Evolutionary conservation across 2,329 filamentous ascomycete species (phyloP).

Genomic region (Podosphaera fusca): DNA sequence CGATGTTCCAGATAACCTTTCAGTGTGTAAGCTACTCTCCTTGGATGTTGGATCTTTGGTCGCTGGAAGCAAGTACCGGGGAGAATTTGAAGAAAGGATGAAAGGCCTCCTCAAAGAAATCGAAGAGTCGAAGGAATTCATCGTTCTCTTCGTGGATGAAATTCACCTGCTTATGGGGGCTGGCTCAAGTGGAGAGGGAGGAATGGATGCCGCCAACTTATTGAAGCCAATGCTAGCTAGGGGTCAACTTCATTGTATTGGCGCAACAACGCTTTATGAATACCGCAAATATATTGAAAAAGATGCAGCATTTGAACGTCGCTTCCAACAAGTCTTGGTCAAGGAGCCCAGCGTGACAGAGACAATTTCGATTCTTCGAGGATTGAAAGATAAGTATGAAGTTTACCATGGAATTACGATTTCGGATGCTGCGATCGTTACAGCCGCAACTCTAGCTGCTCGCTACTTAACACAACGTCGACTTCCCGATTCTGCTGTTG

Average conservation of each 20-base stretch:
- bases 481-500: conserved; percentile 88
- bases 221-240: conserved; percentile 95
- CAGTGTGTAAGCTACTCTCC: conserved; percentile 79
- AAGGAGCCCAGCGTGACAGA: conserved; percentile 79
- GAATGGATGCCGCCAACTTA: conserved; percentile 95
- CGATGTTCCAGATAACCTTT: conserved; percentile 87
- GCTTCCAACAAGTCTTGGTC: conserved; percentile 94
- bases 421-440: conserved; percentile 76
- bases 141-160: conserved; percentile 94
- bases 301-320: conserved; percentile 89
- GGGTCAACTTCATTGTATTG: conserved; percentile 92
- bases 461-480: conserved; percentile 80
- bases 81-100: conserved; percentile 98
- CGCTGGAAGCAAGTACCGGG: conserved; percentile 92
- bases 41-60: conserved; percentile 89
- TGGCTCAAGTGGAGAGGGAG: conserved; percentile 79
- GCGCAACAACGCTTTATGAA: conserved; percentile 81
- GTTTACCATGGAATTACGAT: conserved; percentile 97
- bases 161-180: conserved; percentile 98
- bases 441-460: conserved; percentile 73
- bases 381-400: conserved; percentile 93
- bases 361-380: conserved; percentile 93
- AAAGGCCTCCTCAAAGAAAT: conserved; percentile 98
- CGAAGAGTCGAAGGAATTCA: conserved; percentile 80
- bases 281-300: conserved; percentile 99